These are phyloP conservation scores for Claviceps sp. DNA, from an alignment of 2,329 filamentous ascomycete genomes.

Conservation along the genomic window DNA sequence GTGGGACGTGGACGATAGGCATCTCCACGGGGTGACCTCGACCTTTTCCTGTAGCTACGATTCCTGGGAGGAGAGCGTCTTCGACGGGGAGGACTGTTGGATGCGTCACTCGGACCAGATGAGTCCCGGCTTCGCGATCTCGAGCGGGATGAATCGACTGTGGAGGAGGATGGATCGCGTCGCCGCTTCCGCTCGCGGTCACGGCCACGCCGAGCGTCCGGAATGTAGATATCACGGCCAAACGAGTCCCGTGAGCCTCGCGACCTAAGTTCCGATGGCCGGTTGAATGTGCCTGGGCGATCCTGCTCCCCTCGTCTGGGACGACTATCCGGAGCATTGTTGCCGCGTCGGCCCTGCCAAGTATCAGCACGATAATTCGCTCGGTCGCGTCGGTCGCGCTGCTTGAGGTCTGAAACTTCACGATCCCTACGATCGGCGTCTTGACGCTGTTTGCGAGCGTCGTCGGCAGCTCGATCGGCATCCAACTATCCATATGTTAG, in stretches of 20 bases:
- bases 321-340: constrained; percentile 32
- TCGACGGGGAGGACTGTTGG: constrained; percentile 21
- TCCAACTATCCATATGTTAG: constrained; percentile 45
- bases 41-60: constrained; percentile 24
- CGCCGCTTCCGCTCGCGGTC: constrained; percentile 19
- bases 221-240: constrained; percentile 40
- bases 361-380: constrained; percentile 38
- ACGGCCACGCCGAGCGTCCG: constrained; percentile 30
- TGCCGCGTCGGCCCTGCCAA: constrained; percentile 40
- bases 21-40: constrained; percentile 22
- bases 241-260: constrained; percentile 30
- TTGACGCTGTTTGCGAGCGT: constrained; percentile 57
- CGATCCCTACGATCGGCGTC: constrained; percentile 58
- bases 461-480: constrained; percentile 68
- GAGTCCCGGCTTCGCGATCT: constrained; percentile 21
- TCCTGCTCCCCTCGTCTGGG: constrained; percentile 29
- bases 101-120: constrained; percentile 19
- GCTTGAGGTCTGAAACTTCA: constrained; percentile 54
- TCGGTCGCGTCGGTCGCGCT: constrained; percentile 46
- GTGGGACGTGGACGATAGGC: constrained; percentile 14
- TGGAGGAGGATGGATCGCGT: constrained; percentile 22
- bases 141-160: constrained; percentile 17
- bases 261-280: constrained; percentile 32
- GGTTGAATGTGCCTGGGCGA: constrained; percentile 32
- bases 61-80: constrained; percentile 20